Evolutionary conservation across 2,329 filamentous ascomycete genomes (phyloP).

Genomic region (Phaeosphaeriaceae sp.): DNA sequence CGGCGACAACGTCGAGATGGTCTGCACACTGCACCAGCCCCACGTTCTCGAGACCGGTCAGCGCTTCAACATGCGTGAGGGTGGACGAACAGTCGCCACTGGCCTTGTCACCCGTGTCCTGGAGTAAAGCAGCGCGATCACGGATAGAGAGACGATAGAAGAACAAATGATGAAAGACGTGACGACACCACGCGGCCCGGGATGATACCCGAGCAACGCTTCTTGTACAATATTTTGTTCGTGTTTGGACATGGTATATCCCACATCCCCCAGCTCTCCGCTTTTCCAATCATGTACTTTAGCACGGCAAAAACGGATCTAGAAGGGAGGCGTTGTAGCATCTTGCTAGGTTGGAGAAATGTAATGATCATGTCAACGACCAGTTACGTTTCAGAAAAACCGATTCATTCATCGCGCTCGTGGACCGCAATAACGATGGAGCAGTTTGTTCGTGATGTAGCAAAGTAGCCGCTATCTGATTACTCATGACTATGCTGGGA

Average conservation of each 20-base stretch:
- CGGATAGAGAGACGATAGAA: slow-evolving; percentile 1
- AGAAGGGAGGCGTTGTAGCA: slow-evolving; percentile 27
- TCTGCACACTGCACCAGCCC: slow-evolving; percentile 82
- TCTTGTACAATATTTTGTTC: slow-evolving; percentile 32
- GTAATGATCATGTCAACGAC: slow-evolving; percentile 19
- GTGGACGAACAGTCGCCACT: slow-evolving; percentile 68
- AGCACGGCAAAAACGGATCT: slow-evolving; percentile 32
- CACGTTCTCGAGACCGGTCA: slow-evolving; percentile 89
- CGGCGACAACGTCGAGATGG: slow-evolving; percentile 98
- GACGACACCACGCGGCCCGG: slow-evolving; percentile 3
- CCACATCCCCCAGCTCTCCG: slow-evolving; percentile 26
- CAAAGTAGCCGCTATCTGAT: too few species aligned
- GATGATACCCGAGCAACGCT: slow-evolving; percentile 8
- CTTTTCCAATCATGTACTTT: slow-evolving; percentile 35
- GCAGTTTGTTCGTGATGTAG: too few species aligned
- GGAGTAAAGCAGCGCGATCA: slow-evolving; percentile 27
- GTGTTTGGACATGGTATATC: slow-evolving; percentile 19
- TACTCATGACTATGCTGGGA: too few species aligned
- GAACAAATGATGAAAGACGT: slow-evolving; percentile 5
- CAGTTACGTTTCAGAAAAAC: too few species aligned
- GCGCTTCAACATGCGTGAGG: slow-evolving; percentile 98
- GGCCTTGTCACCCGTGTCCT: slow-evolving; percentile 49
- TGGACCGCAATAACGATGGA: too few species aligned
- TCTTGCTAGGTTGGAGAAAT: slow-evolving; percentile 23
- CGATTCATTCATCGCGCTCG: too few species aligned